Base-by-base conservation (phyloP, 805 yeast species). In the Tetrapisispora arboricola region DNA sequence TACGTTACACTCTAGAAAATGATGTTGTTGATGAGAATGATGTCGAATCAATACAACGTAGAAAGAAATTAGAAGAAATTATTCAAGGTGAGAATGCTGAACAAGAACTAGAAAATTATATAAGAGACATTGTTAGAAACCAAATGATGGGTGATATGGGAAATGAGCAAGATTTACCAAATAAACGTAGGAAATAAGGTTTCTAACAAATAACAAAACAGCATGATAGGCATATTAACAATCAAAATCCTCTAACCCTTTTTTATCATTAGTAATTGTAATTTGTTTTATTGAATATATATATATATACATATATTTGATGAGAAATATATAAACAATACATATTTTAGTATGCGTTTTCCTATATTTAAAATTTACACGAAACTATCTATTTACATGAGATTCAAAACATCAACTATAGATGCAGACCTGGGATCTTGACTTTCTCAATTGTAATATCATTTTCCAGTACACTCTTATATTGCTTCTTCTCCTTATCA, bases 61-160 rank as follows among this genome's bases (percentile, higher is more conserved):
- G 92, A 49, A 65, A 67, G 49, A 68, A 73, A 54, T 65, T 90
- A 19, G 84, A 82, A 53, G 74, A 71, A 30, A 85, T 90, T 19
- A 72, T 87, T 47, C 71, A 76, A 47, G 78, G 94, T 42, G 94
- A 80, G 4, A 80, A 85, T 53, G 85, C 90, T 3, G 95, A 87
- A 57, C 84, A 76, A 47, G 82, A 77, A 22, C 66, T 88, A 34
- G 76, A 81, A 53, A 76, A 76, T 32, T 74, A 81, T 50, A 76
- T 88, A 25, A 66, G 75, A 48, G 74, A 73, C 12, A 78, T 82
- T 10, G 79, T 88, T 4, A 73, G 78, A 32, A 72, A 74, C 37
- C 80, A 80, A 37, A 57, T 75, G 36, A 32, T 51, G 40, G 44
- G 28, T 16, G 41, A 43, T 21, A 41, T 38, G 2, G 34, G 32